Base-by-base conservation (phyloP, 495 filamentous ascomycete genomes). In the Cudoniella acicularis region DNA sequence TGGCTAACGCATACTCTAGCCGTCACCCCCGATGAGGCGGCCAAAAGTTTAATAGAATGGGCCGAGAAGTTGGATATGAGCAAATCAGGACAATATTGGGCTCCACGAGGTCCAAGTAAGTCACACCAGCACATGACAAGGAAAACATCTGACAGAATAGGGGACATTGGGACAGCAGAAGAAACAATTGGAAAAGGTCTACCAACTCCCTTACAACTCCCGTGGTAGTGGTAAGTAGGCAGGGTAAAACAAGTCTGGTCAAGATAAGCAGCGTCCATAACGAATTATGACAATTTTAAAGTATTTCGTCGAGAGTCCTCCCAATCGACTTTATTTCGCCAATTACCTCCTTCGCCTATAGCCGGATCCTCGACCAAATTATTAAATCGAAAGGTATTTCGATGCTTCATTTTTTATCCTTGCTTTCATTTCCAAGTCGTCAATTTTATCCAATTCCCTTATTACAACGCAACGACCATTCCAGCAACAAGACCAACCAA, bases 61-160 rank as follows among this genome's bases (percentile, higher is more conserved):
- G 75, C 84, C 17, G 79, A 87, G 4, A 72, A 71, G 22, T 85
- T 90, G 59, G 82, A 86, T 68, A 81, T 89, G 49, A 74, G 69
- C 56, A 83, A 83, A 68, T 85, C 84, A 2, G 87, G 87, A 9
- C 72, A 89, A 69, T 88, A 80, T 62, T 91, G 87, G 87, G 86
- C 87, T 26, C 86, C 87, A 1, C 73, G 85, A 57, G 88, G 88
- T 50, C 76, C 84, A 20, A 69, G 83, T 86, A 76, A 71, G 79
- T 64, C 53, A 36, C 50, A 18, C 42, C 22, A 24, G n/a, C n/a
- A 23, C 36, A 52, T 30, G 30, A 36, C 2, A 20, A 27, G 11
- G 27, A 1, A 9, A 48, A 25, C 1, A 16, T 36, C 13, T 26
- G 53, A 46, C 60, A 65, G 59, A 67, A 52, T 52, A 66, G 82